These are phyloP conservation scores for Lotus japonicus DNA, from an alignment of 306 rosid genomes.

Conservation along the genomic window DNA sequence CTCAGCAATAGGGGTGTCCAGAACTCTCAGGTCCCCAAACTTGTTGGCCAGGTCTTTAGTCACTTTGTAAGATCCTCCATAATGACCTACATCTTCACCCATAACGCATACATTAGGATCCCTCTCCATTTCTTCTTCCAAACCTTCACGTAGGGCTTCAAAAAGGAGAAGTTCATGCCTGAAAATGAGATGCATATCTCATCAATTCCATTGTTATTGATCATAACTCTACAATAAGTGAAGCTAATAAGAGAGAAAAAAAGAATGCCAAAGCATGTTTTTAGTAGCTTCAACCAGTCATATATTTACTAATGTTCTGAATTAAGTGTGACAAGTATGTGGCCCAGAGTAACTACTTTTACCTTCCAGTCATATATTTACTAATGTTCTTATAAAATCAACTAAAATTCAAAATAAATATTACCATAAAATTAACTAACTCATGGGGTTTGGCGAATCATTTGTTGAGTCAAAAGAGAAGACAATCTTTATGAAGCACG, in stretches of 20 bases:
- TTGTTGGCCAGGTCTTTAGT: constrained; percentile 75
- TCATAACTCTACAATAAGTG: constrained; percentile 8
- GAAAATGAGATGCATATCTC: constrained; percentile 12
- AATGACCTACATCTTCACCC: constrained; percentile 98
- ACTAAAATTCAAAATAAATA: background rate
- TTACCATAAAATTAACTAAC: background rate
- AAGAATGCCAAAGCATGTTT: background rate
- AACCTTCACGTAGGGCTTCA: constrained; percentile 90
- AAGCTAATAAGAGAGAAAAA: background rate
- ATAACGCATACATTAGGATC: constrained; percentile 78
- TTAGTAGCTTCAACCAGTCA: constrained; percentile 7
- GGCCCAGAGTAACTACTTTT: background rate
- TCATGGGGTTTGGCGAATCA: background rate
- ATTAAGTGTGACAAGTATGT: background rate
- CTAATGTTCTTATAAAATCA: no score
- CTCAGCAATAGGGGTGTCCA: constrained; percentile 97
- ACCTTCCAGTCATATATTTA: no score
- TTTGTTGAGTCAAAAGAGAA: background rate
- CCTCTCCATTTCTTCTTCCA: constrained; percentile 98
- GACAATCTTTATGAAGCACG: background rate
- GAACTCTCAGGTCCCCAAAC: constrained; percentile 91
- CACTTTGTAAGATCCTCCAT: constrained; percentile 96
- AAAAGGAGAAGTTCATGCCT: constrained; percentile 90
- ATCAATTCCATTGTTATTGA: background rate
- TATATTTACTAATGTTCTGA: background rate